A percentile compares a stretch with the other conserved stretches of the same genome.
Evolutionary conservation across 306 rosid species (phyloP).

Genomic region (Corylus avellana): DNA sequence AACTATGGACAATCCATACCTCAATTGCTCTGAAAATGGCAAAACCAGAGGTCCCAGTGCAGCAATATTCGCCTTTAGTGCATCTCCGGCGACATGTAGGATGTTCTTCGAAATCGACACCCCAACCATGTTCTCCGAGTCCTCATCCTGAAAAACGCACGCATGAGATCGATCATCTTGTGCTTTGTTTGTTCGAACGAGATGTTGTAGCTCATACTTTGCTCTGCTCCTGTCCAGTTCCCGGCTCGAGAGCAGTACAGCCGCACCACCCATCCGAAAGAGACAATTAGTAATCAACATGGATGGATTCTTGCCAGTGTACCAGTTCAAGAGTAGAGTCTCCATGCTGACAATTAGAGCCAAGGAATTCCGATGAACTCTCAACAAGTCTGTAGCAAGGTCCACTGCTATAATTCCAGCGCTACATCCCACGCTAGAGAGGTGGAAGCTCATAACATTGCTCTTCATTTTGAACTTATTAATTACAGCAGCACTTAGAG

Average conservation of each 20-base stretch:
- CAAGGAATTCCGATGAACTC: slow-evolving; percentile 53
- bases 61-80: slow-evolving; percentile 47
- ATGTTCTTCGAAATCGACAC: slow-evolving; percentile 47
- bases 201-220: slow-evolving; percentile 50
- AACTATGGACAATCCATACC: slow-evolving; percentile 34
- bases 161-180: slow-evolving; percentile 51
- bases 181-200: slow-evolving; percentile 58
- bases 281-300: slow-evolving; percentile 66
- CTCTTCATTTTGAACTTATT: slow-evolving; percentile 58
- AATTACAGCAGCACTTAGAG: slow-evolving; percentile 48
- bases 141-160: slow-evolving; percentile 50
- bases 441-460: slow-evolving; percentile 51
- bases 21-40: slow-evolving; percentile 51
- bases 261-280: slow-evolving; percentile 67
- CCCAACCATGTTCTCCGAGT: slow-evolving; percentile 43
- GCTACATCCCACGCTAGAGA: slow-evolving; percentile 75
- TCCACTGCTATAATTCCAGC: slow-evolving; percentile 56
- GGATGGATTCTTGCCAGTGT: slow-evolving; percentile 53
- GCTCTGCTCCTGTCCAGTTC: slow-evolving; percentile 45
- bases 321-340: slow-evolving; percentile 47
- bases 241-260: slow-evolving; percentile 57
- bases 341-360: slow-evolving; percentile 66
- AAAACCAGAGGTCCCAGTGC: slow-evolving; percentile 57
- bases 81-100: slow-evolving; percentile 51
- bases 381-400: slow-evolving; percentile 58